Conservation (phyloP, 2,329 filamentous ascomycete species). For the Coleophoma cylindrospora region DNA sequence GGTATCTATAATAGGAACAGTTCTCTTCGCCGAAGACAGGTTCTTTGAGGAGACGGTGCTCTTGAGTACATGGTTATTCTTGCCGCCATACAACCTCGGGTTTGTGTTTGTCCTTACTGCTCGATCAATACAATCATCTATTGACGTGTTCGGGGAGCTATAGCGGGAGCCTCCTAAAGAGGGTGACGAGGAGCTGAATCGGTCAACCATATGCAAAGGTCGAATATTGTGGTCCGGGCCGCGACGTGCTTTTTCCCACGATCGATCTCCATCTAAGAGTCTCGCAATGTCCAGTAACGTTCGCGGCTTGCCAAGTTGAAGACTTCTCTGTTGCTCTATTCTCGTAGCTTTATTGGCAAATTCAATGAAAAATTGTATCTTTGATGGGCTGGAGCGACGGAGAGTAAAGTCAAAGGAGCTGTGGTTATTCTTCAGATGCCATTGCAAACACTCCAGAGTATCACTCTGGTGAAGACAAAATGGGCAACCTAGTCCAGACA, state of each 20-base stretch:
- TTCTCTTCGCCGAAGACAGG: neutral
- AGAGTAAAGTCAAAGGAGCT: slow-evolving; percentile 18
- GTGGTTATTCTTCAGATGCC: slow-evolving; percentile 20
- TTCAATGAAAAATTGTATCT: slow-evolving; percentile 35
- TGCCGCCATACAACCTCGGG: too few relatives aligned
- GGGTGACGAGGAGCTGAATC: slow-evolving; percentile 15
- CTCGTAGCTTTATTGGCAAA: slow-evolving; percentile 16
- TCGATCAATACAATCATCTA: slow-evolving; percentile 6
- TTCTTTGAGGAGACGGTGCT: neutral
- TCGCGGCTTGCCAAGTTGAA: slow-evolving; percentile 36
- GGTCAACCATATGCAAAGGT: slow-evolving; percentile 10
- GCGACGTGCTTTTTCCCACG: slow-evolving; percentile 38
- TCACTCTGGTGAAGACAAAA: slow-evolving; percentile 14
- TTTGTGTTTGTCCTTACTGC: too few relatives aligned
- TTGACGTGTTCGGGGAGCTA: slow-evolving; percentile 21
- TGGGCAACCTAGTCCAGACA: slow-evolving; percentile 18
- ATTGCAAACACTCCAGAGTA: slow-evolving; percentile 13
- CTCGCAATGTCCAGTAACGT: slow-evolving; percentile 40
- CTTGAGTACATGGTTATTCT: neutral
- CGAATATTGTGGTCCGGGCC: slow-evolving; percentile 30
- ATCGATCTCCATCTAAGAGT: slow-evolving; percentile 38
- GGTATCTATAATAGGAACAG: slow-evolving; percentile 1
- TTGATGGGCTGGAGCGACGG: slow-evolving; percentile 22
- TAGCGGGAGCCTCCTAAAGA: slow-evolving; percentile 17
- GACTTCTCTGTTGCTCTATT: slow-evolving; percentile 29